phyloP scores from a whole-genome alignment of 2,329 filamentous ascomycete genomes.

The Diplodia mutila region DNA sequence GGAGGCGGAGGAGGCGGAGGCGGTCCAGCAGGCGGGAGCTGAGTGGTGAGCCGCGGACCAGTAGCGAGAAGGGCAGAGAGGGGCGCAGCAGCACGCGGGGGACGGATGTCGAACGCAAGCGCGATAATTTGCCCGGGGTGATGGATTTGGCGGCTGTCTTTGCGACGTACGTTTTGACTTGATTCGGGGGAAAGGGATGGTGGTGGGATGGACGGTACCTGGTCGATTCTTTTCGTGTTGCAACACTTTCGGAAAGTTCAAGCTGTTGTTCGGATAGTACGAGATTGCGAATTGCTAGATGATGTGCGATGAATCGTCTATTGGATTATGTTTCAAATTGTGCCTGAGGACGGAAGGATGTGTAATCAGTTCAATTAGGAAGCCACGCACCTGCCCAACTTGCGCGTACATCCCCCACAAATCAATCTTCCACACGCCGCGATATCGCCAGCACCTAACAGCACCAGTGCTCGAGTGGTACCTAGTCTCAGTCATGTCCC shows the following conservation, averaged over 20 bases:
- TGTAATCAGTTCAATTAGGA: not conserved
- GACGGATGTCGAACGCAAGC: not conserved
- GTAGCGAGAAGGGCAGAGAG: not conserved
- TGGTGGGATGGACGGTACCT: not conserved
- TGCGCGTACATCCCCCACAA: not conserved
- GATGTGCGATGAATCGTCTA: too few relatives aligned
- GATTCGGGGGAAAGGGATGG: not conserved
- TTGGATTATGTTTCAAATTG: not conserved
- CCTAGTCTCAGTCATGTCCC: too few relatives aligned
- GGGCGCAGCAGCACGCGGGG: not conserved
- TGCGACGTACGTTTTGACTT: conserved; percentile 12
- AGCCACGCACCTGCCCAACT: not conserved
- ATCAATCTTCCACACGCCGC: too few relatives aligned
- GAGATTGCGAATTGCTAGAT: too few relatives aligned
- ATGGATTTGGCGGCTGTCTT: conserved; percentile 8
- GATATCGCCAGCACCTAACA: not conserved
- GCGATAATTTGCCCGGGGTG: conserved; percentile 6
- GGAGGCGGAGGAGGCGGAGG: not conserved
- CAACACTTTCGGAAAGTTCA: too few relatives aligned
- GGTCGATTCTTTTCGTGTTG: not conserved
- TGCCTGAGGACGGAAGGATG: not conserved
- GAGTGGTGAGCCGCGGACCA: not conserved
- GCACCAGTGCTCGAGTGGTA: not conserved
- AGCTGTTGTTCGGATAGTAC: too few relatives aligned
- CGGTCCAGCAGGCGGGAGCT: not conserved